A percentile compares a stretch with the other conserved stretches of the same genome.
Evolutionary conservation across 208 protist genomes (phyloP).

Genomic region (Polymyxa betae): DNA sequence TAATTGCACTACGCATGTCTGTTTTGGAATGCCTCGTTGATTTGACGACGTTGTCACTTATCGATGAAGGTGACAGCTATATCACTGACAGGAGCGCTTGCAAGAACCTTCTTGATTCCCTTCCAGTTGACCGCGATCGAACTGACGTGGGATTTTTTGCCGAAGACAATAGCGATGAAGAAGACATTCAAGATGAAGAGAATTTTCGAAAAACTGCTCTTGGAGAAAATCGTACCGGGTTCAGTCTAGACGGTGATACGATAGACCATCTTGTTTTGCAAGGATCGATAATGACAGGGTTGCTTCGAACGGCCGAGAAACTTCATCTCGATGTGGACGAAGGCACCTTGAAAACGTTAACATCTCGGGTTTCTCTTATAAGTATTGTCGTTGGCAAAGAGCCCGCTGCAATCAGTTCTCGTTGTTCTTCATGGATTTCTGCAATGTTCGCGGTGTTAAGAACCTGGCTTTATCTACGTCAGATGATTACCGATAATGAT

Average conservation of each 20-base stretch:
- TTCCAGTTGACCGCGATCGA: neutral
- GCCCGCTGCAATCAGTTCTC: neutral
- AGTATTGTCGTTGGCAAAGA: constrained; percentile 18
- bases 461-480: neutral
- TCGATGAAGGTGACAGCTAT: neutral
- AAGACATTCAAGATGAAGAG: neutral
- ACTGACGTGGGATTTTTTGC: neutral
- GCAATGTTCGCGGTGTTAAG: constrained; percentile 7
- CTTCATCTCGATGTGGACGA: neutral
- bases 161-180: neutral
- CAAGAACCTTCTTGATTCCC: neutral
- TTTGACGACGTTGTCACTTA: neutral
- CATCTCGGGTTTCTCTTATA: neutral
- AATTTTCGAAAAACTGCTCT: neutral
- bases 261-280: constrained; percentile 8
- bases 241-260: neutral
- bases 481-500: constrained; percentile 11
- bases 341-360: neutral
- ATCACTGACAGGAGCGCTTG: neutral
- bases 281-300: neutral
- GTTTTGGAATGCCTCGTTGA: constrained; percentile 8
- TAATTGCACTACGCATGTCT: constrained; percentile 29
- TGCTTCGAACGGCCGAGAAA: neutral
- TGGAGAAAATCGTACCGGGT: neutral
- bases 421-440: constrained; percentile 27